Evolutionary conservation across 345 rosid genomes (phyloP), one percentile per base, ranked within the genome.

Genomic region (Salix koriyanagi): DNA sequence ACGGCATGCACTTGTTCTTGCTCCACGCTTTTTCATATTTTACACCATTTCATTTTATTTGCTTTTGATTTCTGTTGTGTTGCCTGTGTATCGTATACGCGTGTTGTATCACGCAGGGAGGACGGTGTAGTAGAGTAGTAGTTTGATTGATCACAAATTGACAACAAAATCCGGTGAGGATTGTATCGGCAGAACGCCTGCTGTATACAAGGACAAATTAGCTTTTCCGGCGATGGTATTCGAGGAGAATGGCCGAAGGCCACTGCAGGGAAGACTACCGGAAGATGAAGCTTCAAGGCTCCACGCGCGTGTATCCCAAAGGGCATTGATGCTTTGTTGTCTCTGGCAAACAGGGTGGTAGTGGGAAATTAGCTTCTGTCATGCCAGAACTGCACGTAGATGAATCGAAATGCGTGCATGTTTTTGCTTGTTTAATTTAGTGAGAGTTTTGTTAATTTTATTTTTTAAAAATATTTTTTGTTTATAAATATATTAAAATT

Each of bases 91-190:
- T 32, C 34, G 34, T 61, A 2, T 61, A 36, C 41, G 19, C 4
- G 54, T 7, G 39, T 62, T 4, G 28, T 30, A 54, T 6, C 32
- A 15, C 28, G 25, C 7, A 25, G 12, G 37, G 41, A n/a, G 72
- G 76, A 46, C 28, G 76, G 76, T 79, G 66, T 37, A 25, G 66
- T 36, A 80, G 76, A 65, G 72, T 6, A 58, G 78, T 50, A 5
- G 60, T 73, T 76, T 76, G 72, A 21, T 44, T 52, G 58, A 56
- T 56, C 61, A 67, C 48, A 67, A 46, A 41, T 71, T 75, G 75
- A 64, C 79, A 41, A 61, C 48, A 74, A 0, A 26, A 54, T 36
- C 36, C 2, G 25, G 58, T 74, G 28, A 68, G 19, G 54, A 50
- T 50, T 71, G 34, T 73, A 52, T 78, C 82, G 73, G 64, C 80